These are phyloP conservation scores for Kwoniella shivajii DNA, from an alignment of 1,284 basidiomycete species.

Conservation along the genomic window DNA sequence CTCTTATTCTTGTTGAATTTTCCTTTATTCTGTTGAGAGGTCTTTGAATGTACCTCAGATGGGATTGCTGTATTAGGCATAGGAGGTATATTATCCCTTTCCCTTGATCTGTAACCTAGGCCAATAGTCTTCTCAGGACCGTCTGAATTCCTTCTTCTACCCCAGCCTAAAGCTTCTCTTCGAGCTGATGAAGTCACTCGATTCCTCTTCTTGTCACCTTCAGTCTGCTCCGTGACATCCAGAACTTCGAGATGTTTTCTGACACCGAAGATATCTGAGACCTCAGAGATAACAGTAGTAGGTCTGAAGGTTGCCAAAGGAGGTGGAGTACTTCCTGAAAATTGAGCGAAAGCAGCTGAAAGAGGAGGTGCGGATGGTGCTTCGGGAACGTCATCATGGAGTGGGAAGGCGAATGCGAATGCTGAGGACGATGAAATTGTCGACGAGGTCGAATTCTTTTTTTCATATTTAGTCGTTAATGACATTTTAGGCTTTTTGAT, in stretches of 20 bases:
- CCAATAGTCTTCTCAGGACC: slow-evolving; percentile 26
- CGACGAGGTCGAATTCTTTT: slow-evolving; percentile 33
- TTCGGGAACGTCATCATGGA: slow-evolving; percentile 16
- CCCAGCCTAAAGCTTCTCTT: slow-evolving; percentile 44
- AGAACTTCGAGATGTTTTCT: slow-evolving; percentile 9
- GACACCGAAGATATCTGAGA: slow-evolving; percentile 10
- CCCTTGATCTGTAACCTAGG: neutral
- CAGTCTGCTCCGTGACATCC: neutral
- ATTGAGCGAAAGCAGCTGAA: slow-evolving; percentile 34
- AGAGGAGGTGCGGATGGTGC: slow-evolving; percentile 12
- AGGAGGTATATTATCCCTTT: neutral
- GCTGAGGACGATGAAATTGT: slow-evolving; percentile 16
- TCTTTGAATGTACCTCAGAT: too few relatives aligned
- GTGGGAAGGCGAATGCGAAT: slow-evolving; percentile 14
- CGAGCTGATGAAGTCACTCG: slow-evolving; percentile 32
- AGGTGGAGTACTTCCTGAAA: slow-evolving; percentile 22
- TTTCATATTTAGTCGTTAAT: slow-evolving; percentile 41
- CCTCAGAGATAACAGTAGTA: neutral
- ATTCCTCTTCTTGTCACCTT: slow-evolving; percentile 15
- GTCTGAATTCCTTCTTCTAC: slow-evolving; percentile 37
- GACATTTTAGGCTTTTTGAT: slow-evolving; percentile 28
- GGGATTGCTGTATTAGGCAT: slow-evolving; percentile 5
- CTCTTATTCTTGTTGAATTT: neutral
- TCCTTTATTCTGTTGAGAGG: too few relatives aligned
- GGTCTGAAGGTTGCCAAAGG: neutral